Base-by-base conservation (phyloP, 2,329 filamentous ascomycete species). In the Colletotrichum chlorophyti region DNA sequence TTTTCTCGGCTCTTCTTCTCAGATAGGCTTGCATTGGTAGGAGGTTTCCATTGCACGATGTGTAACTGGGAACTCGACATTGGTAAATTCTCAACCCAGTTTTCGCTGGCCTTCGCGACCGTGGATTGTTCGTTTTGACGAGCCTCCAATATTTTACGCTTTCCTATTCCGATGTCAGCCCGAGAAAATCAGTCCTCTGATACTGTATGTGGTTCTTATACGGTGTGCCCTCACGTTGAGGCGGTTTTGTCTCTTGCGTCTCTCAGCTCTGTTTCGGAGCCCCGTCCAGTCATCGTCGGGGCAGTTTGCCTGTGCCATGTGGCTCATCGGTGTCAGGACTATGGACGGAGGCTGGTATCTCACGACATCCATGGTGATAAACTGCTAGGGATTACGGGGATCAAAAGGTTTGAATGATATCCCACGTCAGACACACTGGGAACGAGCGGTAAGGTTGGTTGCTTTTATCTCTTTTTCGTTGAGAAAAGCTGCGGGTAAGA, bases 221-320 rank as follows among this genome's bases (percentile, higher is more conserved):
- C 72, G 66, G 63, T 71, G 68, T 3, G 71, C 70, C 57, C 72
- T 65, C 31, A 72, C 69, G 58, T 73, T 69, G n/a, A 75, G 61
- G 35, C 71, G 67, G 27, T 69, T 74, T 58, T 75, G 71, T 53
- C 65, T 64, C 54, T 66, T 71, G 54, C 69, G 69, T 41, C 72
- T 65, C 54, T 71, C 66, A 9, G 64, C 65, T 32, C 65, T 55
- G 54, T 70, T 65, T 3, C 62, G 60, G 19, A 72, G 35, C 3
- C 73, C 72, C 19, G 71, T 70, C 72, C 72, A 74, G 60, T 74
- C 68, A 53, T 75, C 72, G 17, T 72, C 63, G 1, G 27, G 41
- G 15, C 49, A 58, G 2, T 29, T 32, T 3, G 49, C 34, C 17
- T 58, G 48, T 3, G 21, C 31, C 8, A 27, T 34, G 34, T 53